Base-by-base conservation (phyloP, 805 yeast species). In the Saturnispora quitensis region DNA sequence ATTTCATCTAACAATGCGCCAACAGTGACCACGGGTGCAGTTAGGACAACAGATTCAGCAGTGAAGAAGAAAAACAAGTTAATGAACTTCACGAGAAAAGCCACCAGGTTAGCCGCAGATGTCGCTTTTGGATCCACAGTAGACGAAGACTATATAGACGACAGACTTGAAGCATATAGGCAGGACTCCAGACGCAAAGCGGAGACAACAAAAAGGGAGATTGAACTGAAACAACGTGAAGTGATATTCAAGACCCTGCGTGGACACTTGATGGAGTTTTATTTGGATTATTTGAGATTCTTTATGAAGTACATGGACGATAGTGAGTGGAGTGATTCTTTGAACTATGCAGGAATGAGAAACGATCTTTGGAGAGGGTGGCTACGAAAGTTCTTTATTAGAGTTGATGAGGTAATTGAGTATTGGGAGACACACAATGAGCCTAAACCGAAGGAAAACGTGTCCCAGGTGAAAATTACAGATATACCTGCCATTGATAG, bases 241-340 rank as follows among this genome's bases (percentile, higher is more conserved):
- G 50, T 48, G 27, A 24, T 59, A 8, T 47, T 52, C 9, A 55
- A 54, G 31, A 43, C 58, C 33, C 42, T 60, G 12, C 53, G 51
- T n/a, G 60, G 58, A 31, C 57, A 54, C 43, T 57, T 60, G 5
- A 48, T 59, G 50, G 60, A 61, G 31, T 52, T 54, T 3, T 66
- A 65, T 47, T 45, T 66, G 15, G 67, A 65, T 12, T 66, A 61
- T 46, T 55, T 67, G 17, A 56, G 63, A 34, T 64, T 67, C 42
- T 65, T 66, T 47, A 36, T 61, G 35, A 61, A 65, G 43, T 65
- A 63, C 43, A 62, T 63, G 64, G 64, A 65, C 46, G 67, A 66
- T n/a, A 53, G 68, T 10, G 67, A 62, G 38, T 45, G 53, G 38
- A 62, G 64, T 48, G 71, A 67, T 50, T 62, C 68, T 0, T 46